phyloP scores from a whole-genome alignment of 371 early-diverging fungal genomes.

The Rhizopus delemar region DNA sequence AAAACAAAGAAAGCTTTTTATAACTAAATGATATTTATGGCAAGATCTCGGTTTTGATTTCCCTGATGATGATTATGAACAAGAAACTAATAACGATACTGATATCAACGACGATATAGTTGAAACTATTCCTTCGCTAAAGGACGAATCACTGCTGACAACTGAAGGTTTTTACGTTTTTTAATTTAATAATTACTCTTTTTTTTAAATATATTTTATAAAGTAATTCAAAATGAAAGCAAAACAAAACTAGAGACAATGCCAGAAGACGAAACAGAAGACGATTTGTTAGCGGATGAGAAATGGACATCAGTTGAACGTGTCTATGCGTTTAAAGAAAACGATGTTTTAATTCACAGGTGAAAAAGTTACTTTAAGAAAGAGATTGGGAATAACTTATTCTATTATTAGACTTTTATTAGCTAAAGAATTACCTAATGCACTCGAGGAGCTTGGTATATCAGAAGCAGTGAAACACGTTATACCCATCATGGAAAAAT shows the following conservation, averaged over 20 bases:
- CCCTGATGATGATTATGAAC: conserved; percentile 41
- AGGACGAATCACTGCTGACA: not conserved
- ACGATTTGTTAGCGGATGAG: conserved; percentile 48
- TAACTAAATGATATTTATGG: not conserved
- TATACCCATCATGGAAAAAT: conserved; percentile 47
- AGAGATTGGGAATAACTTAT: not conserved
- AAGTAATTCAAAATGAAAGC: not conserved
- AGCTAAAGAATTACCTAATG: conserved; percentile 27
- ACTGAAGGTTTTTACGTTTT: not conserved
- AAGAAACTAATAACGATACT: conserved; percentile 7
- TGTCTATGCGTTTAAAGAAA: conserved; percentile 49
- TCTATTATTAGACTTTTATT: conserved; percentile 19
- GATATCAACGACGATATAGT: not conserved
- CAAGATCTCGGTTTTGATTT: conserved; percentile 55
- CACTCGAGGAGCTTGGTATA: conserved; percentile 43
- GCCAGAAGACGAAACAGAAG: conserved; percentile 46
- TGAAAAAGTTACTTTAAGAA: conserved; percentile 10
- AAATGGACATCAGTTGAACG: conserved; percentile 51
- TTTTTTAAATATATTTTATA: conserved; percentile 1
- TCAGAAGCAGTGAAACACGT: conserved; percentile 51
- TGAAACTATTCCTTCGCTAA: not conserved
- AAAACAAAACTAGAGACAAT: conserved; percentile 14
- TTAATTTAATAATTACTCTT: not conserved
- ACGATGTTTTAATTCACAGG: conserved; percentile 54
- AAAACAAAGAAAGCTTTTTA: not conserved